Evolutionary conservation across 495 filamentous ascomycete genomes (phyloP), one percentile per base, ranked within the genome.

Genomic region (Aspergillus bridgeri): DNA sequence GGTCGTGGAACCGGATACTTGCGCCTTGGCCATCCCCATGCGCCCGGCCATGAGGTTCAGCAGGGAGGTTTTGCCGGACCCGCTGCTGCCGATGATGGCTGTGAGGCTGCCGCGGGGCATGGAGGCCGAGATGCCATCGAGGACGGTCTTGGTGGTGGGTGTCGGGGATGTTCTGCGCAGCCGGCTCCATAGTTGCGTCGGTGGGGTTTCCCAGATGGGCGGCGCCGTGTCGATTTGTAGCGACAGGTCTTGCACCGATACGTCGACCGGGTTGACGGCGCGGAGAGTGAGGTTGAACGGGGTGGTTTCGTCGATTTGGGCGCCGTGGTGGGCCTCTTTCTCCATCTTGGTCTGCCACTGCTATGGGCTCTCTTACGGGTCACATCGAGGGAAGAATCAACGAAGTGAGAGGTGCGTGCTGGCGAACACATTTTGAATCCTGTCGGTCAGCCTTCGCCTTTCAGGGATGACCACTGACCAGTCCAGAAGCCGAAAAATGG

Each of bases 41-140:
- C 88, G 80, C 50, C 83, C 79, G 18, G 88, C 84, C 75, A 91
- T 81, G 15, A 81, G 75, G 62, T 90, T 89, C 15, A 91, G 69
- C 54, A 90, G 67, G 7, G 86, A 85, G 3, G 88, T 91, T 72
- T 90, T 91, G 3, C 88, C 88, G 27, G 81, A 86, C 23, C 88
- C 88, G 67, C 84, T 88, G 6, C 86, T 83, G 5, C 88, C 88
- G 51, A 90, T 83, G 51, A 91, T 89, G 1, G 86, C 87, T 4
- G 85, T 89, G 20, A 91, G 65, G 27, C 83, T 86, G 13, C 88
- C 86, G 51, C 73, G 70, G 20, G 76, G 75, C 73, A 87, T 83
- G 8, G 18, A 75, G 65, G 82, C 82, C 47, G 74, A 79, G 7
- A 88, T 75, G 45, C 73, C 68, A 55, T 81, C 71, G 17, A 88